phyloP scores from a whole-genome alignment of 1,284 basidiomycete genomes.

The Apiotrichum sp. region DNA sequence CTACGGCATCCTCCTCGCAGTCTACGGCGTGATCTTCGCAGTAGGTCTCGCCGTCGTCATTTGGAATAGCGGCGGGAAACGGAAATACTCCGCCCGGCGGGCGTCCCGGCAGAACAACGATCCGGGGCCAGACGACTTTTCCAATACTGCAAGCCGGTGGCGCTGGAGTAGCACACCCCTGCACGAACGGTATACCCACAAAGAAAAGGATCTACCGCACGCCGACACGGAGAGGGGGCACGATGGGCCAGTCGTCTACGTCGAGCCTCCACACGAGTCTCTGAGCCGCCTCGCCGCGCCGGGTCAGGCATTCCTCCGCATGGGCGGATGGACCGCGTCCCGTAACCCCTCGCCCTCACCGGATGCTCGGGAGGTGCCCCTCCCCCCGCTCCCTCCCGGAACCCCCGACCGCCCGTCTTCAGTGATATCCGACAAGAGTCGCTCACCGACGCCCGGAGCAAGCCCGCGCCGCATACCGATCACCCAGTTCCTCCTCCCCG shows the following conservation, averaged over 20 bases:
- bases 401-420: no score
- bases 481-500: not conserved
- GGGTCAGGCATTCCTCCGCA: not conserved
- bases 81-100: constrained; percentile 11
- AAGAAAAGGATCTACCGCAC: not conserved
- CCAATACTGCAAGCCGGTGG: not conserved
- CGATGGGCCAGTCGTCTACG: no score
- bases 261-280: not conserved
- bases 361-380: no score
- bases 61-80: constrained; percentile 36
- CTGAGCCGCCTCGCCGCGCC: not conserved
- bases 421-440: no score
- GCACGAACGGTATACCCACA: not conserved
- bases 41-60: constrained; percentile 34
- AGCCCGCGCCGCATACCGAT: not conserved
- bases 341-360: no score
- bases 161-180: not conserved
- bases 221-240: not conserved
- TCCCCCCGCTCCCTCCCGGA: no score
- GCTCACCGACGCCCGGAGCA: no score
- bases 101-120: not conserved
- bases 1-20: constrained; percentile 70
- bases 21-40: constrained; percentile 56
- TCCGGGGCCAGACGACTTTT: not conserved
- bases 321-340: not conserved